Evolutionary conservation across 1,139 yeast species (phyloP).

Genomic region (Pichia sp.): DNA sequence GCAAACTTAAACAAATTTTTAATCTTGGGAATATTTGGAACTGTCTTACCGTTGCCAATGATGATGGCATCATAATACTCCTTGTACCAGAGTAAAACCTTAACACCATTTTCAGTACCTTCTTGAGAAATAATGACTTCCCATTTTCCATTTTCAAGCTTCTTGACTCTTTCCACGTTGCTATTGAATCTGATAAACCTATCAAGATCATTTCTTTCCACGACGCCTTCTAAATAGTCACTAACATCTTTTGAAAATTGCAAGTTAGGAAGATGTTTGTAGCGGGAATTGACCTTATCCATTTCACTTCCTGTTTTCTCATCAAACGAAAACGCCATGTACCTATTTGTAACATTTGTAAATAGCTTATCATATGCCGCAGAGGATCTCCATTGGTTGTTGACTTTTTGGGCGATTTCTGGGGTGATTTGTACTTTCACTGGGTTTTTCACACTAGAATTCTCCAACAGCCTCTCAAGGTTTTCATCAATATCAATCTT

Average conservation of each 20-base stretch:
- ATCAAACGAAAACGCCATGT: constrained; percentile 35
- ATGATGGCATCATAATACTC: constrained; percentile 36
- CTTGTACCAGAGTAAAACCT: constrained; percentile 24
- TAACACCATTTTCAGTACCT: constrained; percentile 1
- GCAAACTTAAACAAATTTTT: constrained; percentile 35
- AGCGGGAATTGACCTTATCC: constrained; percentile 35
- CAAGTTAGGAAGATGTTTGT: constrained; percentile 31
- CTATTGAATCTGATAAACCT: constrained; percentile 34
- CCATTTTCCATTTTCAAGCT: constrained; percentile 16
- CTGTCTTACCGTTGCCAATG: constrained; percentile 39
- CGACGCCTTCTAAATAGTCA: constrained; percentile 27
- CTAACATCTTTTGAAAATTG: constrained; percentile 28
- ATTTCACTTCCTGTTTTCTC: constrained; percentile 8
- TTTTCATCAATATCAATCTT: constrained; percentile 9
- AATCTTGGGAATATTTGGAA: constrained; percentile 39
- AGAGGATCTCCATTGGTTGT: constrained; percentile 18
- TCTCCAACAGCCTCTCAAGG: constrained; percentile 6
- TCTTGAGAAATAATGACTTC: constrained; percentile 7
- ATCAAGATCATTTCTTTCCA: constrained; percentile 26
- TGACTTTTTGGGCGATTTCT: constrained; percentile 2
- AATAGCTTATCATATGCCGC: constrained; percentile 34
- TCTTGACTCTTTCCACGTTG: constrained; percentile 32
- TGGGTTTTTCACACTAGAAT: constrained; percentile 12
- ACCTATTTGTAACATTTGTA: constrained; percentile 41
- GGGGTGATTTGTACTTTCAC: constrained; percentile 3